Percentiles rank a stretch among this genome's conserved stretches.
These are phyloP conservation scores for Hymenotorrendiella dingleyae DNA, from an alignment of 2,329 filamentous ascomycete species.

Conservation along the genomic window DNA sequence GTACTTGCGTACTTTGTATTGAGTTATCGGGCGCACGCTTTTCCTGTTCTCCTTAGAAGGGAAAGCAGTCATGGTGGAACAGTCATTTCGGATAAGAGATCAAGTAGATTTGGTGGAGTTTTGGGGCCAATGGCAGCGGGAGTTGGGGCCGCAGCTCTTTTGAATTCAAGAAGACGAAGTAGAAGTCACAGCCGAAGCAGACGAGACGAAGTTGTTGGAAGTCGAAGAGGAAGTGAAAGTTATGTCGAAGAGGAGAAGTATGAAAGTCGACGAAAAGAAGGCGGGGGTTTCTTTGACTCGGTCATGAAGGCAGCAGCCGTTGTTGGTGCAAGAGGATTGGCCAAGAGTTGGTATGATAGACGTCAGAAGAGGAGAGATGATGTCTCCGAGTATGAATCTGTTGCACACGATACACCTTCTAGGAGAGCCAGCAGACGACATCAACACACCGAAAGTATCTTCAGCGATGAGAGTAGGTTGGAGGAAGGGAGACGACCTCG, in stretches of 20 bases:
- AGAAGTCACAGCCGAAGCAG: constrained; percentile 18
- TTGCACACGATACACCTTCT: constrained; percentile 55
- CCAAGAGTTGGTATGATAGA: constrained; percentile 52
- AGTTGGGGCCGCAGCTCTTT: constrained; percentile 48
- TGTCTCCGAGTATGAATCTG: constrained; percentile 49
- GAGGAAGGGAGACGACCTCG: constrained; percentile 32
- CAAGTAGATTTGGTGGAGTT: constrained; percentile 41
- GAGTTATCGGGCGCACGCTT: constrained; percentile 61
- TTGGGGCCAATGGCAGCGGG: constrained; percentile 51
- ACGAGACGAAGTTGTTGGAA: constrained; percentile 10
- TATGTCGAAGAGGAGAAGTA: constrained; percentile 60
- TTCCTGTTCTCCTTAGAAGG: constrained; percentile 32
- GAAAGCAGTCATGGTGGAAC: constrained; percentile 35
- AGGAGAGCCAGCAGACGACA: constrained; percentile 36
- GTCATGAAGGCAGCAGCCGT: constrained; percentile 55
- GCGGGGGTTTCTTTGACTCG: constrained; percentile 54
- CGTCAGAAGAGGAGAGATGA: constrained; percentile 39
- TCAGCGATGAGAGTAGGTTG: constrained; percentile 39
- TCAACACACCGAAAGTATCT: constrained; percentile 30
- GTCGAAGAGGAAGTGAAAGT: constrained; percentile 39
- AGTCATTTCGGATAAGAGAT: constrained; percentile 41
- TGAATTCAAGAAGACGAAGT: constrained; percentile 39
- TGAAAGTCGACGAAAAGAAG: constrained; percentile 31
- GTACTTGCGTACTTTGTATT: constrained; percentile 74
- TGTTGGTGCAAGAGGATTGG: constrained; percentile 56